Conservation (phyloP, 108 stramenopile genomes). For the Nitzschia palea region DNA sequence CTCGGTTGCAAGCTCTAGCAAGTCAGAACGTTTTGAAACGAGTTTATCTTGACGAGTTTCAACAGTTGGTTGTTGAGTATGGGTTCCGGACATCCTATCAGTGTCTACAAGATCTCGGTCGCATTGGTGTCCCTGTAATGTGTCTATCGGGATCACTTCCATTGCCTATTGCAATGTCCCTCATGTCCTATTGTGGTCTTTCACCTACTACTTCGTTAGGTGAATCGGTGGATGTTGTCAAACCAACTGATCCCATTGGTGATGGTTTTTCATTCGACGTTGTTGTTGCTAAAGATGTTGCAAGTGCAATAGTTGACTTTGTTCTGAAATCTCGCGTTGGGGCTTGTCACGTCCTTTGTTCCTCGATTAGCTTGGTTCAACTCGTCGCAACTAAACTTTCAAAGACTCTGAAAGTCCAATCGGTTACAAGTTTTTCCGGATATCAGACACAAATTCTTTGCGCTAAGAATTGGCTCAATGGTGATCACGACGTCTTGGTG, state of each 20-base stretch:
- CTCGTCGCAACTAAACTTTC: neutral
- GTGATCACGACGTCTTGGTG: neutral
- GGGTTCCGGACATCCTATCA: neutral
- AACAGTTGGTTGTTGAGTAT: neutral
- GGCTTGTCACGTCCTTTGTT: neutral
- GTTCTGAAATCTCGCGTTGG: neutral
- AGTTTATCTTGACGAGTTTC: constrained; percentile 1
- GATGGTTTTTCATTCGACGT: constrained; percentile 1
- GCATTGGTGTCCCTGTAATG: neutral
- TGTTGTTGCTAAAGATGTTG: neutral
- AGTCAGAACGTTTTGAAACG: neutral
- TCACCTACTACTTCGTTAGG: too few relatives aligned
- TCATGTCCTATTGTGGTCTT: neutral
- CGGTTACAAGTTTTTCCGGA: neutral
- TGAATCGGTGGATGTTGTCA: neutral
- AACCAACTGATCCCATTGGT: neutral
- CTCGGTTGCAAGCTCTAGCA: neutral
- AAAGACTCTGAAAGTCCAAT: neutral
- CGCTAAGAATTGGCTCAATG: neutral
- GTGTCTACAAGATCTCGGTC: neutral
- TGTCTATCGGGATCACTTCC: neutral
- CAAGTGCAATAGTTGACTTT: neutral
- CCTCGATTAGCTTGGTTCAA: neutral
- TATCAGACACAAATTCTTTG: neutral
- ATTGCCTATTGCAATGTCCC: neutral